Evolutionary conservation across 116 monocot species (phyloP).

Genomic region (Papilionanthe hybrid): DNA sequence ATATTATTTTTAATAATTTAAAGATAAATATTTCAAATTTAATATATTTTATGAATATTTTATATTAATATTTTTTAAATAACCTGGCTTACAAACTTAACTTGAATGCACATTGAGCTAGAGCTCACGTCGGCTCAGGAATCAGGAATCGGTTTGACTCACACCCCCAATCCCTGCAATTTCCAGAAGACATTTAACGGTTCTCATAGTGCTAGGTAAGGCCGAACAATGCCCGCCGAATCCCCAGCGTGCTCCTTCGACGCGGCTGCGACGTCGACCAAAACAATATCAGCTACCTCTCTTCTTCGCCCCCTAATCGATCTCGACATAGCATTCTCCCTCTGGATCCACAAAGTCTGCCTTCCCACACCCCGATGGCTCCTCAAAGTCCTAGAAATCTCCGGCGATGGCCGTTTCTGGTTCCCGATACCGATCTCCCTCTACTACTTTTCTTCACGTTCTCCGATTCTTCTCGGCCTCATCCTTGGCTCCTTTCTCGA

Average conservation of each 20-base stretch:
- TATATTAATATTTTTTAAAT: too few relatives aligned
- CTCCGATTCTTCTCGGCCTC: conserved; percentile 30
- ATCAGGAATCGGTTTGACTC: too few relatives aligned
- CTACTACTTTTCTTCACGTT: conserved; percentile 16
- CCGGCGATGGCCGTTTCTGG: conserved; percentile 80
- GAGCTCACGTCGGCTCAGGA: too few relatives aligned
- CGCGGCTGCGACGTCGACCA: neutral
- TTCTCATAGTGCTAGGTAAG: too few relatives aligned
- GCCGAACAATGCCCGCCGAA: conserved; percentile 6
- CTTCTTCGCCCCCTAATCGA: conserved; percentile 24
- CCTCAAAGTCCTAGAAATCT: conserved; percentile 71
- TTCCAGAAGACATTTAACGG: too few relatives aligned
- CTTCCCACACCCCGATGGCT: conserved; percentile 46
- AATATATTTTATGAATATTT: too few relatives aligned
- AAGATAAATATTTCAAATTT: too few relatives aligned
- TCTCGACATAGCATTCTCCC: conserved; percentile 52
- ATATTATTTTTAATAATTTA: too few relatives aligned
- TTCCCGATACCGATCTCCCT: conserved; percentile 57
- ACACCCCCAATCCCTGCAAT: too few relatives aligned
- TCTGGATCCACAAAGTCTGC: conserved; percentile 42
- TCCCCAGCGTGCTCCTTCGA: neutral
- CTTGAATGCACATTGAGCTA: too few relatives aligned
- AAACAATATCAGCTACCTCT: neutral
- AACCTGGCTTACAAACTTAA: too few relatives aligned
- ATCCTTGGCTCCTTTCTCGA: conserved; percentile 50